Conservation (phyloP, 2,329 filamentous ascomycete genomes). For the Penicillium hordei region DNA sequence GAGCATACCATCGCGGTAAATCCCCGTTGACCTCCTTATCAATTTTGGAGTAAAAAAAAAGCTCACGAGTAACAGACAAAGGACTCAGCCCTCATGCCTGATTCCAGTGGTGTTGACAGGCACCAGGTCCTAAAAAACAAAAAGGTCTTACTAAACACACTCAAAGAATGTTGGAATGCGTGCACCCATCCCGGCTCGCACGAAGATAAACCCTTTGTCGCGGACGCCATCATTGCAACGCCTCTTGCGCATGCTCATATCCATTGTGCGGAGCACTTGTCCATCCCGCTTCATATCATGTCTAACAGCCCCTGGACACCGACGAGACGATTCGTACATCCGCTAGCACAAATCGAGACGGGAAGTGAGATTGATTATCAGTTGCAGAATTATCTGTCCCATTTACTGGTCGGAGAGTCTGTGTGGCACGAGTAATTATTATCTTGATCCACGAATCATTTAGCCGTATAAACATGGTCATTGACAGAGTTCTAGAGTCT, state of each 20-base stretch:
- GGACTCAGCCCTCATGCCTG: neutral
- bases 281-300: constrained; percentile 11
- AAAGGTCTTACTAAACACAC: neutral
- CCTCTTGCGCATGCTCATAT: constrained; percentile 11
- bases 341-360: constrained; percentile 1
- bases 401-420: constrained; percentile 2
- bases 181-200: neutral
- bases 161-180: constrained; percentile 9
- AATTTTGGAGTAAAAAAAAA: neutral
- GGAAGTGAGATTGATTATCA: neutral
- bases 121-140: neutral
- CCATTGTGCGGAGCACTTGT: constrained; percentile 9
- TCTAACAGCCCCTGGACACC: constrained; percentile 10
- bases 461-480: neutral
- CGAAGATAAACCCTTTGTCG: constrained; percentile 1
- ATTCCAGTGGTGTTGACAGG: neutral
- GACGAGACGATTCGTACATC: constrained; percentile 4
- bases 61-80: neutral
- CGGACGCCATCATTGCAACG: constrained; percentile 9
- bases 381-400: constrained; percentile 9
- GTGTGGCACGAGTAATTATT: constrained; percentile 7
- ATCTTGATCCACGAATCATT: neutral
- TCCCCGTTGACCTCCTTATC: neutral
- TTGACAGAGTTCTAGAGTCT: neutral
- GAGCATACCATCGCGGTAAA: constrained; percentile 10